Conservation (phyloP, 352 stramenopile species). For the Pythium myriotylum region DNA sequence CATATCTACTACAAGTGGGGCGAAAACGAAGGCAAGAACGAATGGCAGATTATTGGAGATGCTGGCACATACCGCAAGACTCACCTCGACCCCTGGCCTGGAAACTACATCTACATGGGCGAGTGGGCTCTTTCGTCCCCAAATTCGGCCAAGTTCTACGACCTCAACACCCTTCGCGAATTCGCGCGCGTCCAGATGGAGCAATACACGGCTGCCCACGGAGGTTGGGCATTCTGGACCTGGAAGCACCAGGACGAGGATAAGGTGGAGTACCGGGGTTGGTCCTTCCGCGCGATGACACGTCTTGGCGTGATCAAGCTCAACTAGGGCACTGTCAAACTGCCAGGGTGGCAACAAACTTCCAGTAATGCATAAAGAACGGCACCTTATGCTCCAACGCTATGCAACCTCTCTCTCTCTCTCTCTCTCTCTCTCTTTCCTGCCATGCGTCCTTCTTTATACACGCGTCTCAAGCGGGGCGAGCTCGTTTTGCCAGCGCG, state of each 20-base stretch:
- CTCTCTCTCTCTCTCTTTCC: too few species aligned
- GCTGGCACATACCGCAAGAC: slow-evolving; percentile 29
- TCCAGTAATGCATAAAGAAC: background rate
- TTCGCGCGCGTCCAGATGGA: slow-evolving; percentile 28
- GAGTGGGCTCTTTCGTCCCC: slow-evolving; percentile 43
- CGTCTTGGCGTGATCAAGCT: slow-evolving; percentile 19
- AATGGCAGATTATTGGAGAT: slow-evolving; percentile 26
- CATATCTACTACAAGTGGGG: slow-evolving; percentile 56
- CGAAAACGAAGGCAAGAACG: slow-evolving; percentile 23
- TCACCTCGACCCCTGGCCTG: slow-evolving; percentile 22
- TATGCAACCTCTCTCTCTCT: too few species aligned
- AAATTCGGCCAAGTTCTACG: slow-evolving; percentile 23
- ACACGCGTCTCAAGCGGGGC: too few species aligned
- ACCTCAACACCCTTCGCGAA: slow-evolving; percentile 1
- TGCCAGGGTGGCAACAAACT: background rate
- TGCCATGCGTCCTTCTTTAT: too few species aligned
- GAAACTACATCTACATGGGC: slow-evolving; percentile 45
- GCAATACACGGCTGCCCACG: slow-evolving; percentile 24
- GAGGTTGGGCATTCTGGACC: slow-evolving; percentile 33
- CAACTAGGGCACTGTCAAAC: slow-evolving; percentile 16
- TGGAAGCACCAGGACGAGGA: slow-evolving; percentile 29
- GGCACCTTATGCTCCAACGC: background rate
- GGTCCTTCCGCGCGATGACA: slow-evolving; percentile 26
- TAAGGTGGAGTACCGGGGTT: slow-evolving; percentile 2
- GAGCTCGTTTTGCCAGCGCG: too few species aligned